Conservation (phyloP, 768 basidiomycete genomes). For the Auriscalpium microsporum region DNA sequence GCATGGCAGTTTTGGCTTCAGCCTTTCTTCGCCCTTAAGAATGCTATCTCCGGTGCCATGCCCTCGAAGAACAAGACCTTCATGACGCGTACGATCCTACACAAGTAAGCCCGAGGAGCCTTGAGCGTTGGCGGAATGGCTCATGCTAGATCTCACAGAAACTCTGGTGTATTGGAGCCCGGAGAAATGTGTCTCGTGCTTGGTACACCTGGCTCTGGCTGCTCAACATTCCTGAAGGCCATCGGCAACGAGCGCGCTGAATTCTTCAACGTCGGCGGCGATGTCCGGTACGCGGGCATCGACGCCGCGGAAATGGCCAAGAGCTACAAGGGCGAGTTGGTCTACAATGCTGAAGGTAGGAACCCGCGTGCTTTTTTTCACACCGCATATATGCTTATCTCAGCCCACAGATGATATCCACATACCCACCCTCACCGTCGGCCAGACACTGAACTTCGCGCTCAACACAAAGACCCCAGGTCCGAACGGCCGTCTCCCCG, state of each 20-base stretch:
- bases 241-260: slow-evolving; percentile 71
- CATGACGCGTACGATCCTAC: slow-evolving; percentile 7
- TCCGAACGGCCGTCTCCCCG: slow-evolving; percentile 62
- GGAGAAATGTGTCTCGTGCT: slow-evolving; percentile 16
- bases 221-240: slow-evolving; percentile 78
- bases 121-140: slow-evolving; percentile 39
- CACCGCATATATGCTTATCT: slow-evolving; percentile 5
- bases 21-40: slow-evolving; percentile 3
- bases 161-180: slow-evolving; percentile 34
- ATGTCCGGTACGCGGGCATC: slow-evolving; percentile 80
- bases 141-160: slow-evolving; percentile 46
- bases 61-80: slow-evolving; percentile 3
- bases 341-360: slow-evolving; percentile 69
- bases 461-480: slow-evolving; percentile 73
- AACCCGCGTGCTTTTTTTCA: neutral
- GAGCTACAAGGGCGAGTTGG: slow-evolving; percentile 72
- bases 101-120: slow-evolving; percentile 3
- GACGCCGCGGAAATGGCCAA: slow-evolving; percentile 68
- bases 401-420: slow-evolving; percentile 63
- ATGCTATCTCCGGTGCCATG: neutral
- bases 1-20: slow-evolving; percentile 15
- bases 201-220: slow-evolving; percentile 52
- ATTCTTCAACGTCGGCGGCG: slow-evolving; percentile 56
- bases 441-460: slow-evolving; percentile 66
- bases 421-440: slow-evolving; percentile 74